A percentile compares a stretch with the other conserved stretches of the same genome.
Evolutionary conservation across 78 protist species (phyloP).

Genomic region (Dictyostelium citrinum): DNA sequence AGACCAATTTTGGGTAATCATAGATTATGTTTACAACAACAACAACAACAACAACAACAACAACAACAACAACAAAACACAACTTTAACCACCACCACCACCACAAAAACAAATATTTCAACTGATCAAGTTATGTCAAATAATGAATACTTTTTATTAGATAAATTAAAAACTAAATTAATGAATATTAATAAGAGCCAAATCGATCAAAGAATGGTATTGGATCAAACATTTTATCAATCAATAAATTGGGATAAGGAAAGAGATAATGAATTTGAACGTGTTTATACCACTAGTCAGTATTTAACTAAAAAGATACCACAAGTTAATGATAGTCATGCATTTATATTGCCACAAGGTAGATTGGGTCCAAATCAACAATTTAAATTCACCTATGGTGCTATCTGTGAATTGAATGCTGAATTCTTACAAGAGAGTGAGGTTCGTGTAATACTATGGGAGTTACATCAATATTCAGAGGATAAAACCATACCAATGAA

Average conservation of each 20-base stretch:
- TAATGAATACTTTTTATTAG: not conserved
- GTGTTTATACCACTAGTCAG: conserved; percentile 33
- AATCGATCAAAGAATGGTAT: not conserved
- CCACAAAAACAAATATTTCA: not conserved
- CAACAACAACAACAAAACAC: not conserved
- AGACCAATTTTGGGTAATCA: conserved; percentile 52
- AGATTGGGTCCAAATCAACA: conserved; percentile 40
- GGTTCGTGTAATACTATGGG: conserved; percentile 37
- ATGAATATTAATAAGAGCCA: not conserved
- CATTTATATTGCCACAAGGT: conserved; percentile 55
- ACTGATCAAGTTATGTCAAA: not conserved
- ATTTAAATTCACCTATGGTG: conserved; percentile 15
- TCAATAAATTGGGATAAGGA: conserved; percentile 47
- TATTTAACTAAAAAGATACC: conserved; percentile 25
- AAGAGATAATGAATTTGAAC: conserved; percentile 49
- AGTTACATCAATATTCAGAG: conserved; percentile 9
- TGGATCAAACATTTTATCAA: conserved; percentile 11
- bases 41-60: not conserved
- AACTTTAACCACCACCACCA: not conserved
- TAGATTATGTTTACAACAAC: not conserved
- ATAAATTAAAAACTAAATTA: conserved; percentile 18
- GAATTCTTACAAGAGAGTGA: conserved; percentile 43
- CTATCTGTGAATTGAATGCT: conserved; percentile 31
- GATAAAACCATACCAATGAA: conserved; percentile 51
- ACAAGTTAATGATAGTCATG: conserved; percentile 22